phyloP scores from a whole-genome alignment of 148 eudicot species.

The Chenopodium formosanum region DNA sequence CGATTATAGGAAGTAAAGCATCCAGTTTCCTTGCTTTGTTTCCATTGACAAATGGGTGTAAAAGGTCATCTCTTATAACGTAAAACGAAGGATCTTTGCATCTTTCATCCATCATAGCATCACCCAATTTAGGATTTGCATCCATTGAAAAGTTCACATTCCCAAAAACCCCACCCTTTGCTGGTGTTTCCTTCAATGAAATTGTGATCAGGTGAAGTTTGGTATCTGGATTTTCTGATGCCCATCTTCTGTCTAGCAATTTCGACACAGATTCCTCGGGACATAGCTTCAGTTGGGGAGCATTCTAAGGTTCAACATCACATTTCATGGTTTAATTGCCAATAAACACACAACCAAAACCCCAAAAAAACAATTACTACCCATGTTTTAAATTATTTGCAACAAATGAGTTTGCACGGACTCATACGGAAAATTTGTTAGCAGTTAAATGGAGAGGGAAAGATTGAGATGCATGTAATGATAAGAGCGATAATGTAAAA shows the following conservation, averaged over 20 bases:
- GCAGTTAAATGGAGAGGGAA: no score
- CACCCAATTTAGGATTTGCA: constrained; percentile 59
- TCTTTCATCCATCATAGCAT: constrained; percentile 31
- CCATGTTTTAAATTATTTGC: no score
- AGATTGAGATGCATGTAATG: no score
- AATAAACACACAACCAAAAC: background rate
- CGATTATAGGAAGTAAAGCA: constrained; percentile 75
- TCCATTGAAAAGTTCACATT: constrained; percentile 47
- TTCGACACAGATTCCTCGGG: constrained; percentile 43
- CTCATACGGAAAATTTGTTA: no score
- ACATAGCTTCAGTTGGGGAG: constrained; percentile 27
- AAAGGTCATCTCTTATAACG: constrained; percentile 84
- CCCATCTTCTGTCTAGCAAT: constrained; percentile 74
- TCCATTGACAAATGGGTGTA: constrained; percentile 92
- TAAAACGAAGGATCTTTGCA: constrained; percentile 53
- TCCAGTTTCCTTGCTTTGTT: constrained; percentile 93
- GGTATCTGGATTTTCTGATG: constrained; percentile 65
- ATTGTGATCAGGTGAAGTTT: constrained; percentile 64
- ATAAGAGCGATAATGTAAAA: no score
- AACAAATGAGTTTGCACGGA: background rate
- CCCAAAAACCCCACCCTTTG: constrained; percentile 31
- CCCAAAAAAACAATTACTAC: no score
- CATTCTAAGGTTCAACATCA: constrained; percentile 31
- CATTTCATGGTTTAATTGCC: background rate
- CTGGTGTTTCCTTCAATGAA: constrained; percentile 24